These are phyloP conservation scores for Aegle marmelos DNA, from an alignment of 345 rosid species.

Conservation along the genomic window DNA sequence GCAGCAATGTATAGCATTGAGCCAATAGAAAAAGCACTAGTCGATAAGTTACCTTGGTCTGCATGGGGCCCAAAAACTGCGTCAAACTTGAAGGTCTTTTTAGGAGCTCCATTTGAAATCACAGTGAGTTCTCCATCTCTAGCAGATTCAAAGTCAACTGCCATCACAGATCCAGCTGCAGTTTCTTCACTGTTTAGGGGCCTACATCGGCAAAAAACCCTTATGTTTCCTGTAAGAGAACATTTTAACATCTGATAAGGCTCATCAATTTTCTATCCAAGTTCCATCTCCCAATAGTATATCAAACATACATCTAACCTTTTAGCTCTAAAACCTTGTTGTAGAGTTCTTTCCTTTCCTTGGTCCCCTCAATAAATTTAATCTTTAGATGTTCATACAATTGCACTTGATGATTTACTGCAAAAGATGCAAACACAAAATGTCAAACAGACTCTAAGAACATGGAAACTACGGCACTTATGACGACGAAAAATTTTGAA, in stretches of 20 bases:
- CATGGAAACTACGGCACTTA: background rate
- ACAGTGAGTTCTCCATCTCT: conserved; percentile 81
- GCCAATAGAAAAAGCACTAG: background rate
- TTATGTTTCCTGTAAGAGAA: conserved; percentile 76
- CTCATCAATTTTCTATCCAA: conserved; percentile 6
- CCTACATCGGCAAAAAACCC: conserved; percentile 94
- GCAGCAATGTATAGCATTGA: background rate
- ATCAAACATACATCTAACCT: conserved; percentile 45
- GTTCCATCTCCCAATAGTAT: conserved; percentile 4
- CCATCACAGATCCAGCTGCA: conserved; percentile 55
- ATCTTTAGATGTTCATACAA: conserved; percentile 60
- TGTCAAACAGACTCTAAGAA: background rate
- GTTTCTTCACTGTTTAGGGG: conserved; percentile 73
- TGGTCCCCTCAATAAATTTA: conserved; percentile 61
- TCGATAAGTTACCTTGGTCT: conserved; percentile 56
- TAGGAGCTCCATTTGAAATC: conserved; percentile 74
- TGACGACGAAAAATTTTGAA: background rate
- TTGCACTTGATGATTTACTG: conserved; percentile 67
- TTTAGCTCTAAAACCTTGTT: conserved; percentile 89
- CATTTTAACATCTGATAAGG: conserved; percentile 17
- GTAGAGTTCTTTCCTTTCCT: conserved; percentile 80
- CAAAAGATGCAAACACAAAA: conserved; percentile 7
- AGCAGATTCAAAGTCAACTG: conserved; percentile 75
- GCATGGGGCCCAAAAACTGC: conserved; percentile 88
- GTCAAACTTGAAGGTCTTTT: conserved; percentile 79